A percentile compares a stretch with the other conserved stretches of the same genome.
Conservation (phyloP, 177 flowering plant genomes). For the Vitis hybrid region DNA sequence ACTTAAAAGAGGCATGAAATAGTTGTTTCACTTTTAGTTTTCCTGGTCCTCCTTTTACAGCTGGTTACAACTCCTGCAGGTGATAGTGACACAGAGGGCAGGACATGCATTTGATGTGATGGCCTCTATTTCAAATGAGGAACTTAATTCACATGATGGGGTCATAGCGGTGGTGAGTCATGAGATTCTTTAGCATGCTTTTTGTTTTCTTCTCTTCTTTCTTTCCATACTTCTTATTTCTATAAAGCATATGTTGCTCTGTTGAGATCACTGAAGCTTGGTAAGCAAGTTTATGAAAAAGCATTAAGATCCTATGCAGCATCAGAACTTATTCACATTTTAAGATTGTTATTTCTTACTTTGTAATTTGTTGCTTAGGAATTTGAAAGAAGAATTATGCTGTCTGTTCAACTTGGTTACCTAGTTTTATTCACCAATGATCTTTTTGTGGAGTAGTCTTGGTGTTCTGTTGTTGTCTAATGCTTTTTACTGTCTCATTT, state of each 20-base stretch:
- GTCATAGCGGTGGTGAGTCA: constrained; percentile 82
- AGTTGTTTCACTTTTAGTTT: no score
- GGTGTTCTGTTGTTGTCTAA: no score
- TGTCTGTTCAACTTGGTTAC: background rate
- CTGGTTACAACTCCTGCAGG: constrained; percentile 39
- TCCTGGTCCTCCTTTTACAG: background rate
- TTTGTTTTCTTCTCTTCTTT: background rate
- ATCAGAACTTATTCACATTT: background rate
- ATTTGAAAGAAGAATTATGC: background rate
- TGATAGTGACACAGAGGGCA: constrained; percentile 77
- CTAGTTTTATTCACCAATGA: no score
- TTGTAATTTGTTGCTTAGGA: background rate
- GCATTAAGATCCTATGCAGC: no score
- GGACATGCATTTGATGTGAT: constrained; percentile 90
- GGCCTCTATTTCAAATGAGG: constrained; percentile 52
- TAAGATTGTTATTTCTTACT: background rate
- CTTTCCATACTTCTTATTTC: background rate
- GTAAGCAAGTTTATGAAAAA: no score
- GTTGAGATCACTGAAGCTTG: background rate
- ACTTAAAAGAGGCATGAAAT: no score
- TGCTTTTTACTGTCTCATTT: no score
- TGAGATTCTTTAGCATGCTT: background rate
- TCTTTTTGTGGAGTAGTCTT: no score
- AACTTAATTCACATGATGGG: constrained; percentile 81
- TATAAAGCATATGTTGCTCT: background rate